Evolutionary conservation across 2,329 filamentous ascomycete species (phyloP).

Genomic region (Fusarium subtropicale): DNA sequence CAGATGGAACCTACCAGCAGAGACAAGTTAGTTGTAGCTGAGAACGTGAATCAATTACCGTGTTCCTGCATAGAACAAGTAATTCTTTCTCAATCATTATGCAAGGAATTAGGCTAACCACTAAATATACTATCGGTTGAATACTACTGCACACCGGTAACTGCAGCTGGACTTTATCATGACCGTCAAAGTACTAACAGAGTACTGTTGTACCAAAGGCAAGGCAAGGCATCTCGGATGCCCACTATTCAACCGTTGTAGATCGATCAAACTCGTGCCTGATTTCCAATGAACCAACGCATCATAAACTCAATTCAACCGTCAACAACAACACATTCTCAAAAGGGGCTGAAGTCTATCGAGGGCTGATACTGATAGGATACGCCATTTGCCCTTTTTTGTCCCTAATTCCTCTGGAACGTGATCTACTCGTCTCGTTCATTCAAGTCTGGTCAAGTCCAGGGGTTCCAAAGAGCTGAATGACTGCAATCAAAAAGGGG

Average conservation of each 20-base stretch:
- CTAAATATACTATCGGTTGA: neutral
- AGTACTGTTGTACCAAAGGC: neutral
- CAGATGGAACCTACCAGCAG: conserved; percentile 9
- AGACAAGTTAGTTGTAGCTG: neutral
- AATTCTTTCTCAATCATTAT: neutral
- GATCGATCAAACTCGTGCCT: conserved; percentile 1
- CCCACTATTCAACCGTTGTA: conserved; percentile 17
- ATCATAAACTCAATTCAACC: conserved; percentile 22
- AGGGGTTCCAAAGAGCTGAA: conserved; percentile 17
- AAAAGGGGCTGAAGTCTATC: neutral
- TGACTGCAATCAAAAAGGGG: conserved; percentile 24
- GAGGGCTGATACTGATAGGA: neutral
- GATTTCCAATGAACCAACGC: conserved; percentile 1
- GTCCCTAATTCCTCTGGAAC: conserved; percentile 9
- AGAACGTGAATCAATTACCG: neutral
- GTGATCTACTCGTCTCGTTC: neutral
- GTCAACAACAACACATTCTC: conserved; percentile 1
- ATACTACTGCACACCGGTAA: neutral
- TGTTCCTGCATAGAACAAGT: neutral
- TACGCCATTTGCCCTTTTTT: neutral
- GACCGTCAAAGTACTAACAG: neutral
- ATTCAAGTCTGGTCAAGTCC: neutral
- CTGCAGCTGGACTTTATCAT: neutral
- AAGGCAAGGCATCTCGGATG: neutral
- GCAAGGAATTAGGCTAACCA: neutral